A percentile compares a stretch with the other conserved stretches of the same genome.
Evolutionary conservation across 228 moss, liverwort and hornwort species (phyloP).

Genomic region (Sphagnum magellanicum): DNA sequence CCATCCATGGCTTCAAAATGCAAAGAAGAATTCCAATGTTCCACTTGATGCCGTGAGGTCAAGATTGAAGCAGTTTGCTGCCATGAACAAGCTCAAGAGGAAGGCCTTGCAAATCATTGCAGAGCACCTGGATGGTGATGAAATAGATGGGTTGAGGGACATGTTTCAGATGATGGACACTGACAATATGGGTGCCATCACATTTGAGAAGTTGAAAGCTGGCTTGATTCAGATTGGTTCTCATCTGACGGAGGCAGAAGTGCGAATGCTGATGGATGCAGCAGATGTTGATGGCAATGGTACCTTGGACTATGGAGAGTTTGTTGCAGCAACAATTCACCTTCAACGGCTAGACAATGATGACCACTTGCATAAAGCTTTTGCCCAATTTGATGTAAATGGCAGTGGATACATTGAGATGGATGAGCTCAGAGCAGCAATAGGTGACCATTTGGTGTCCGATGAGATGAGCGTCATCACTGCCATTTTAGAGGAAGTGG

Average conservation of each 20-base stretch:
- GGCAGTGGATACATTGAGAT: constrained; percentile 11
- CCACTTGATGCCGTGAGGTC: constrained; percentile 6
- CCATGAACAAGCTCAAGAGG: constrained; percentile 8
- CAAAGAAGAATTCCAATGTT: constrained; percentile 1
- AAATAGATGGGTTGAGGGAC: constrained; percentile 33
- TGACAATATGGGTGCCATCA: constrained; percentile 23
- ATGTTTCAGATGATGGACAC: constrained; percentile 53
- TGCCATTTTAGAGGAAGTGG: constrained; percentile 48
- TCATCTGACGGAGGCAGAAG: constrained; percentile 36
- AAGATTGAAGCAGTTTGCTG: constrained; percentile 9
- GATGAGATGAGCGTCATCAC: constrained; percentile 29
- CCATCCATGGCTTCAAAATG: constrained; percentile 8
- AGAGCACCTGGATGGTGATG: constrained; percentile 37
- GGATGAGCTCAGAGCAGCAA: constrained; percentile 1
- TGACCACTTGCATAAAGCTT: constrained; percentile 6
- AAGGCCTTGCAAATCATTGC: constrained; percentile 26
- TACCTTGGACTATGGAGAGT: constrained; percentile 8
- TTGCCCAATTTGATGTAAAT: constrained; percentile 5
- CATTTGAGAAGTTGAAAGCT: constrained; percentile 35
- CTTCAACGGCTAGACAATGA: constrained; percentile 9
- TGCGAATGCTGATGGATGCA: constrained; percentile 34
- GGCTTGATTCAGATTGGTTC: constrained; percentile 39
- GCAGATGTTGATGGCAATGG: constrained; percentile 36
- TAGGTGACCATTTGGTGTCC: constrained; percentile 7
- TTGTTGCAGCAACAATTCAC: constrained; percentile 7